Percentiles rank a stretch among this genome's conserved stretches.
Conservation (phyloP, 2,329 filamentous ascomycete species). For the Cryoendolithus antarcticus region DNA sequence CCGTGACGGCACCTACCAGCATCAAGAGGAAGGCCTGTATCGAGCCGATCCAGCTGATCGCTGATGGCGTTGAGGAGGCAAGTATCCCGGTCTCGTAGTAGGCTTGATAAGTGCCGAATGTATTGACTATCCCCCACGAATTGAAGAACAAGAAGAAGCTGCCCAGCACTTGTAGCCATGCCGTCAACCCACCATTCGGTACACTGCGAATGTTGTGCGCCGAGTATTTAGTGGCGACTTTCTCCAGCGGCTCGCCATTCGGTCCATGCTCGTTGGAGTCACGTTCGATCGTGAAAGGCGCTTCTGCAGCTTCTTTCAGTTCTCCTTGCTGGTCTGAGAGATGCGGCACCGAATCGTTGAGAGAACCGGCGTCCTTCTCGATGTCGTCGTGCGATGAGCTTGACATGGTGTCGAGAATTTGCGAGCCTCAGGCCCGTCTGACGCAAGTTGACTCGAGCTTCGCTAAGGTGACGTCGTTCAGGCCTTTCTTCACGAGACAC, state of each 20-base stretch:
- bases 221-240: slow-evolving; percentile 17
- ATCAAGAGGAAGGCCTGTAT: slow-evolving; percentile 37
- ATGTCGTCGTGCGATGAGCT: slow-evolving; percentile 4
- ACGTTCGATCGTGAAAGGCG: slow-evolving; percentile 7
- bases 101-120: slow-evolving; percentile 35
- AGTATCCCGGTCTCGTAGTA: slow-evolving; percentile 35
- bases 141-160: slow-evolving; percentile 39
- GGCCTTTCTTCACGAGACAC: no score
- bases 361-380: slow-evolving; percentile 4
- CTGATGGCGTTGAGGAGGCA: slow-evolving; percentile 25
- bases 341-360: slow-evolving; percentile 1
- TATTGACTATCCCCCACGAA: slow-evolving; percentile 35
- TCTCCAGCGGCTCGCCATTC: background rate
- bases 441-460: no score
- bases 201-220: slow-evolving; percentile 31
- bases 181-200: slow-evolving; percentile 34
- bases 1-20: slow-evolving; percentile 33
- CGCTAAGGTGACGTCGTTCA: no score
- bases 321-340: slow-evolving; percentile 8
- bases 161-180: slow-evolving; percentile 37
- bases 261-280: slow-evolving; percentile 1
- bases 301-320: slow-evolving; percentile 8
- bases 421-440: no score
- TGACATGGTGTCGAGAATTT: background rate
- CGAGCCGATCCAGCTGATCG: slow-evolving; percentile 37